A percentile compares a stretch with the other conserved stretches of the same genome.
These are phyloP conservation scores for Tolypocladium paradoxum DNA, from an alignment of 2,329 filamentous ascomycete species.

Conservation along the genomic window DNA sequence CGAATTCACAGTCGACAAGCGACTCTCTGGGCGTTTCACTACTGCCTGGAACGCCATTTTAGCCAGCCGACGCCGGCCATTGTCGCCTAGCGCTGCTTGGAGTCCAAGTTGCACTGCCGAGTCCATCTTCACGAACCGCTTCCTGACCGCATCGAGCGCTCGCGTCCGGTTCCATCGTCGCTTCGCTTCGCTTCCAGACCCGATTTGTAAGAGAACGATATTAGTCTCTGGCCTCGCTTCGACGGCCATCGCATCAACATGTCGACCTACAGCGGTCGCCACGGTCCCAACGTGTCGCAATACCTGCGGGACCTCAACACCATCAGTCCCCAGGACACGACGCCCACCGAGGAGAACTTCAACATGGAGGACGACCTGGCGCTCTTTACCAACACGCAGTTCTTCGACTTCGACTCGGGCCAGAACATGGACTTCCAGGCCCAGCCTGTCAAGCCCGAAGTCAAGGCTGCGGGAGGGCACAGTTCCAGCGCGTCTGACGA, in stretches of 20 bases:
- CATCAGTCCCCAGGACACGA: conserved; percentile 47
- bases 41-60: not conserved
- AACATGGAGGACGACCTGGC: conserved; percentile 62
- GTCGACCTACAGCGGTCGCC: conserved; percentile 66
- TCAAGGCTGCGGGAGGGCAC: conserved; percentile 16
- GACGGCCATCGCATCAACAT: conserved; percentile 28
- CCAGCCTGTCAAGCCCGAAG: conserved; percentile 33
- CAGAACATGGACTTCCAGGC: conserved; percentile 47
- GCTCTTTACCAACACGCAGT: conserved; percentile 73
- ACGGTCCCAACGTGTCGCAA: conserved; percentile 78
- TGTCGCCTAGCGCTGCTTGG: not conserved
- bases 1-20: not conserved
- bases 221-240: not conserved
- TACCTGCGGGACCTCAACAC: conserved; percentile 82
- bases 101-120: not conserved
- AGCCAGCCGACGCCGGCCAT: not conserved
- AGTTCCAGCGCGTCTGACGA: conserved; percentile 26
- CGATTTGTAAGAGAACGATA: not conserved
- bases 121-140: not conserved
- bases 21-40: not conserved
- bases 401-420: conserved; percentile 68
- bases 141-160: not conserved
- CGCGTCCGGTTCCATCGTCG: not conserved
- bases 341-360: conserved; percentile 45
- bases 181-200: not conserved